Conservation (phyloP, 2,329 filamentous ascomycete genomes). For the Curvularia spicifera region DNA sequence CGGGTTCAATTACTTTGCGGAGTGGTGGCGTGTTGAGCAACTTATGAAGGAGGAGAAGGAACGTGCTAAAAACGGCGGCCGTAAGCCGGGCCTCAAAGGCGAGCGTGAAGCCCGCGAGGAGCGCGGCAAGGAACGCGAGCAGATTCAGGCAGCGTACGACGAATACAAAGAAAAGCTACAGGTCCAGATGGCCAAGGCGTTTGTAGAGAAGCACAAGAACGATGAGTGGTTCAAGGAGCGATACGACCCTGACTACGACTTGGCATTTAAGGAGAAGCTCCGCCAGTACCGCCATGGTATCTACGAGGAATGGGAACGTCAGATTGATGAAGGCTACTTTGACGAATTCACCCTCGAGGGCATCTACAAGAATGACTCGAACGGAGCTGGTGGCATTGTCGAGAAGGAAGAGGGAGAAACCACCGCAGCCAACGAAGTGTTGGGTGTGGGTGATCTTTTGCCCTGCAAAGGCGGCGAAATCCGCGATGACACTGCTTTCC, state of each 20-base stretch:
- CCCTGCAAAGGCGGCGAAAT: conserved; percentile 84
- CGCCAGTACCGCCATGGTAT: conserved; percentile 79
- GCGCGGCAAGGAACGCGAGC: conserved; percentile 77
- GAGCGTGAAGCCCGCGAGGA: conserved; percentile 73
- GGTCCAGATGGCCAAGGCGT: conserved; percentile 79
- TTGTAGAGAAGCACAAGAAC: conserved; percentile 89
- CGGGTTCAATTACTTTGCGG: conserved; percentile 83
- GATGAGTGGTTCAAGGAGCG: conserved; percentile 99
- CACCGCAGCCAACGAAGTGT: conserved; percentile 86
- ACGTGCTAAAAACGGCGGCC: conserved; percentile 70
- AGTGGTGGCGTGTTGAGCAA: conserved; percentile 86
- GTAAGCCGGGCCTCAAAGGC: conserved; percentile 68
- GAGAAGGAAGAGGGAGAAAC: conserved; percentile 97
- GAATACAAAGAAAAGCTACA: conserved; percentile 70
- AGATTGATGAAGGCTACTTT: conserved; percentile 83
- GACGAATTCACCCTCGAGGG: conserved; percentile 95
- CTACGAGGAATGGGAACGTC: conserved; percentile 87
- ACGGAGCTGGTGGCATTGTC: conserved; percentile 80
- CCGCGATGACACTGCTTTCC: conserved; percentile 83
- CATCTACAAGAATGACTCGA: conserved; percentile 90
- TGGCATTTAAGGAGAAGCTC: conserved; percentile 75
- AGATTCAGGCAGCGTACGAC: conserved; percentile 74
- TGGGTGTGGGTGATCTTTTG: conserved; percentile 89
- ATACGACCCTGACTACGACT: conserved; percentile 83
- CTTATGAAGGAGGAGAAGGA: conserved; percentile 84